Evolutionary conservation across 2,329 filamentous ascomycete species (phyloP).

Genomic region (Calonectria pseudoturangicola): DNA sequence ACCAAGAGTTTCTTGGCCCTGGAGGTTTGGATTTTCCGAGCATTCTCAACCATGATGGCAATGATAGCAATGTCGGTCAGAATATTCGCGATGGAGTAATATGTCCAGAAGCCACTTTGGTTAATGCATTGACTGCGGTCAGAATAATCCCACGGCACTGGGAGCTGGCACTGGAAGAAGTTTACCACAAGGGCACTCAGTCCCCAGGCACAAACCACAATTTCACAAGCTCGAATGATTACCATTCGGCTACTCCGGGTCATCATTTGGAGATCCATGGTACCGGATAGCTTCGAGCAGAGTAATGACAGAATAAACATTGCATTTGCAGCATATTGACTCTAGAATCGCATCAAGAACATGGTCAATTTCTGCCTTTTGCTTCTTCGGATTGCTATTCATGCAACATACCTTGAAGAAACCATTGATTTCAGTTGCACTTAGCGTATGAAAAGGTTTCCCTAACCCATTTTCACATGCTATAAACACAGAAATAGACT

Average conservation of each 20-base stretch:
- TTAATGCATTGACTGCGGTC: conserved; percentile 50
- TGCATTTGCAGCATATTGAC: conserved; percentile 53
- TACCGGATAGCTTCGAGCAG: conserved; percentile 53
- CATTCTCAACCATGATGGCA: conserved; percentile 54
- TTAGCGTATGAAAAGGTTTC: conserved; percentile 45
- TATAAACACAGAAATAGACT: conserved; percentile 48
- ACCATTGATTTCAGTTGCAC: conserved; percentile 32
- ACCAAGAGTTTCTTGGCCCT: conserved; percentile 54
- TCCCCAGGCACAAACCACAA: conserved; percentile 51
- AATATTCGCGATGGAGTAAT: conserved; percentile 56
- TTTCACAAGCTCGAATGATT: conserved; percentile 45
- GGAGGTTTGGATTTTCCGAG: conserved; percentile 55
- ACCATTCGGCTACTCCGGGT: conserved; percentile 49
- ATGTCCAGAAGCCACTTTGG: conserved; percentile 51
- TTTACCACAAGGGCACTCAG: conserved; percentile 50
- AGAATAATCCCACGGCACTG: conserved; percentile 55
- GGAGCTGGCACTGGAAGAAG: conserved; percentile 54
- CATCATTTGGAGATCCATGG: conserved; percentile 53
- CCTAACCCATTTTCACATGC: conserved; percentile 52
- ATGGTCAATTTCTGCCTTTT: conserved; percentile 26
- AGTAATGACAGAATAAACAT: conserved; percentile 53
- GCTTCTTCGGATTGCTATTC: too few species aligned
- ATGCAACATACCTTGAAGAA: conserved; percentile 53
- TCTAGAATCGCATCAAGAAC: conserved; percentile 36
- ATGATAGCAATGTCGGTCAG: conserved; percentile 55